Percentiles rank a stretch among this genome's conserved stretches.
Evolutionary conservation across 306 rosid species (phyloP).

Genomic region (Pterocarpus santalinus): DNA sequence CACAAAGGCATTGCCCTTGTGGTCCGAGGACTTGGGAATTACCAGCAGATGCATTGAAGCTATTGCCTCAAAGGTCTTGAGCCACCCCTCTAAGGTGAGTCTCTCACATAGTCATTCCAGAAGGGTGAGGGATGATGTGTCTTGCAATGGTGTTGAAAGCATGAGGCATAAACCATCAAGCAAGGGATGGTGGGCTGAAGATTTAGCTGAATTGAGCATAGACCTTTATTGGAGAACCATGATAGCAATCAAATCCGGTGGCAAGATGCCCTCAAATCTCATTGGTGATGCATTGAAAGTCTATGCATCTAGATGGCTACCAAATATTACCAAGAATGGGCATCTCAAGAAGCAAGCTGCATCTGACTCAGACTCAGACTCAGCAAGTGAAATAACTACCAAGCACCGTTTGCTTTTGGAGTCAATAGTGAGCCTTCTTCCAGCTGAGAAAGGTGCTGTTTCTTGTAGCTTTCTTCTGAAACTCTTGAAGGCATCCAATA

Average conservation of each 20-base stretch:
- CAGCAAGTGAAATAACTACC: constrained; percentile 62
- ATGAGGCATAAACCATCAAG: constrained; percentile 60
- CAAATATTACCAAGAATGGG: constrained; percentile 66
- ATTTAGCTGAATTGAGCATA: constrained; percentile 88
- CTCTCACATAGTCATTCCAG: constrained; percentile 83
- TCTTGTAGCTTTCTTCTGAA: constrained; percentile 88
- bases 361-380: constrained; percentile 66
- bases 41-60: constrained; percentile 88
- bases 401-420: constrained; percentile 87
- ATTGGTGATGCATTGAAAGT: constrained; percentile 88
- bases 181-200: constrained; percentile 99
- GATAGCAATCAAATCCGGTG: constrained; percentile 88
- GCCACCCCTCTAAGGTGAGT: constrained; percentile 80
- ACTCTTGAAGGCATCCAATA: constrained; percentile 87
- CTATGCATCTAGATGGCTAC: constrained; percentile 91
- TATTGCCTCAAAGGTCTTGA: constrained; percentile 74
- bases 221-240: constrained; percentile 95
- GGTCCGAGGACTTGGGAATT: constrained; percentile 90
- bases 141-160: constrained; percentile 82
- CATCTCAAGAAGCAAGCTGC: constrained; percentile 45
- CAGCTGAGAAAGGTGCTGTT: constrained; percentile 85
- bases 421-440: constrained; percentile 88
- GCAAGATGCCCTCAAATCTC: constrained; percentile 70
- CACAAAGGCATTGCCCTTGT: constrained; percentile 74
- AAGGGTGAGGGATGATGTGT: constrained; percentile 72